Conservation (phyloP, 768 basidiomycete genomes). For the Collybiopsis luxurians region DNA sequence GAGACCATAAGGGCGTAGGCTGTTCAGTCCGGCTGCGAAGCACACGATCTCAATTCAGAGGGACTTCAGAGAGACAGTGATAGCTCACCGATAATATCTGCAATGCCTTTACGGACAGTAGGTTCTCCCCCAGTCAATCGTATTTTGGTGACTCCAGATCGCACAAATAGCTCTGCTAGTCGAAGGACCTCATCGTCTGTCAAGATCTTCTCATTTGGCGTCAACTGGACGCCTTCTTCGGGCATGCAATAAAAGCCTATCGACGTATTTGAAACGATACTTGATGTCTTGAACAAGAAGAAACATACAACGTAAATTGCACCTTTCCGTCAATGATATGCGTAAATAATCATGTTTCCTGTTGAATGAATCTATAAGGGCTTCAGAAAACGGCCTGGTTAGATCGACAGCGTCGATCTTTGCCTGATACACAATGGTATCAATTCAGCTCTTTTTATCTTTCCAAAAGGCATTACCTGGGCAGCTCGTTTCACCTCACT, state of each 20-base stretch:
- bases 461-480: background rate
- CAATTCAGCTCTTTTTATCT: background rate
- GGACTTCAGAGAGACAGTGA: background rate
- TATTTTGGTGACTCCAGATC: conserved; percentile 83
- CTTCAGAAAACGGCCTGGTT: conserved; percentile 42
- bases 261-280: conserved; percentile 1
- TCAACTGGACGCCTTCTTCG: conserved; percentile 70
- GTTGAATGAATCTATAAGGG: conserved; percentile 62
- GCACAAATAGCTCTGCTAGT: conserved; percentile 74
- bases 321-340: conserved; percentile 82
- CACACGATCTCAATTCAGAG: conserved; percentile 6
- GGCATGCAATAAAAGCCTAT: conserved; percentile 94
- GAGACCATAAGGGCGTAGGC: conserved; percentile 59
- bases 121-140: conserved; percentile 89
- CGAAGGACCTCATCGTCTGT: conserved; percentile 75
- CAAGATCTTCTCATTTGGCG: conserved; percentile 65
- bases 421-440: conserved; percentile 34
- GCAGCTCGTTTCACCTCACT: conserved; percentile 1
- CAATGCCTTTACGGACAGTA: conserved; percentile 73
- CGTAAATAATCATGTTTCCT: conserved; percentile 84
- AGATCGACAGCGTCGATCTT: conserved; percentile 56
- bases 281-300: background rate
- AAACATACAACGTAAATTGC: conserved; percentile 76
- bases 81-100: conserved; percentile 60
- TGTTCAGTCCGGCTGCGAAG: conserved; percentile 53